Evolutionary conservation across 139 green algal genomes (phyloP).

Genomic region (Chlorella vulgaris): DNA sequence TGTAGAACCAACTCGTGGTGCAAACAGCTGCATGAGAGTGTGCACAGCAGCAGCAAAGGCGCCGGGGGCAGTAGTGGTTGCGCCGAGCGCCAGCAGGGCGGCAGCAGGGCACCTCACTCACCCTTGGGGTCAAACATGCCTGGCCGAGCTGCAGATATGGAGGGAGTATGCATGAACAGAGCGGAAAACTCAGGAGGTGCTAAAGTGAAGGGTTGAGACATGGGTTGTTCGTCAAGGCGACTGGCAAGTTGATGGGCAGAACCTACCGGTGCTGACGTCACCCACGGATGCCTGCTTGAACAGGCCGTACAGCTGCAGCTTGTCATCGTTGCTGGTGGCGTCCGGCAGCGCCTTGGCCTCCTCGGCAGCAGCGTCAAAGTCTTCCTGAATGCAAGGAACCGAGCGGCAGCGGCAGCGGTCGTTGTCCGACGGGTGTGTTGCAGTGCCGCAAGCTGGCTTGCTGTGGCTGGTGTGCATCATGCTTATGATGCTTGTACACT

Average conservation of each 20-base stretch:
- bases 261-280: no score
- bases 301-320: slow-evolving; percentile 69
- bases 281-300: slow-evolving; percentile 69
- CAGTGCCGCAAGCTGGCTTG: background rate
- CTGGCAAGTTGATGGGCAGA: no score
- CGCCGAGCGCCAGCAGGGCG: background rate
- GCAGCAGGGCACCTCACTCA: no score
- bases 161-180: no score
- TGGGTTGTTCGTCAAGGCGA: no score
- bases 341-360: slow-evolving; percentile 56
- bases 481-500: no score
- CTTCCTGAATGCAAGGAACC: slow-evolving; percentile 56
- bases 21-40: background rate
- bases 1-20: no score
- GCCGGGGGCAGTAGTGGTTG: background rate
- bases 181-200: no score
- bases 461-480: background rate
- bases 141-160: slow-evolving; percentile 43
- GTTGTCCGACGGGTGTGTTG: background rate
- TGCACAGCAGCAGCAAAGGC: no score
- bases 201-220: no score
- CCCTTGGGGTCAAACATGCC: slow-evolving; percentile 76
- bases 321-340: slow-evolving; percentile 58
- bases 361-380: slow-evolving; percentile 72
- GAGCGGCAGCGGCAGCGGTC: background rate